phyloP scores from a whole-genome alignment of 2,329 filamentous ascomycete species.

The Penicillium sp. region DNA sequence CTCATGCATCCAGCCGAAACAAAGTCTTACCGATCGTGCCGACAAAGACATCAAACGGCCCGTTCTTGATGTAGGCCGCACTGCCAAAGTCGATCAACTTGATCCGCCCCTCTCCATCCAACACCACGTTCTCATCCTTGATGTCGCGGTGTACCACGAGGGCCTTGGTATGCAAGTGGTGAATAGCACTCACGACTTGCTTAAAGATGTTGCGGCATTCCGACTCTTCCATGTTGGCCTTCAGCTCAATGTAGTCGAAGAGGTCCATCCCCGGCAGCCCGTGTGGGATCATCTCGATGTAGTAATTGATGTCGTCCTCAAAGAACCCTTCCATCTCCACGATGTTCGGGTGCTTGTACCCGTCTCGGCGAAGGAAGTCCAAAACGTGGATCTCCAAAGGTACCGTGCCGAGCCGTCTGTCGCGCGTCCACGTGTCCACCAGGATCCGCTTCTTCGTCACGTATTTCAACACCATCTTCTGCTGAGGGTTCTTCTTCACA shows the following conservation, averaged over 20 bases:
- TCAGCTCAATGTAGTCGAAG: conserved; percentile 97
- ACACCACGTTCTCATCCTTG: conserved; percentile 96
- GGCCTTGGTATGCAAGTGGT: conserved; percentile 87
- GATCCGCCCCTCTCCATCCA: conserved; percentile 92
- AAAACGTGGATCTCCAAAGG: conserved; percentile 96
- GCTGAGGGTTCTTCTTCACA: conserved; percentile 70
- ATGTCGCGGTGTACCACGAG: conserved; percentile 95
- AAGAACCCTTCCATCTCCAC: conserved; percentile 70
- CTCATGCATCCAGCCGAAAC: not conserved
- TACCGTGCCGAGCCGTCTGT: conserved; percentile 87
- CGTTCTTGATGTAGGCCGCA: conserved; percentile 96
- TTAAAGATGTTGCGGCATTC: conserved; percentile 94
- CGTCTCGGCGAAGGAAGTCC: conserved; percentile 80
- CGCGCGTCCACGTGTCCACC: conserved; percentile 96
- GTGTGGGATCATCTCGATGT: conserved; percentile 95
- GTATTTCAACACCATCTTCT: conserved; percentile 93
- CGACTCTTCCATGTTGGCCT: conserved; percentile 91
- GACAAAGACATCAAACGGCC: conserved; percentile 97
- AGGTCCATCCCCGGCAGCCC: conserved; percentile 96
- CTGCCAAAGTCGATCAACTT: conserved; percentile 98
- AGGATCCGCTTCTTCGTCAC: conserved; percentile 95
- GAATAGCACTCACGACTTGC: conserved; percentile 84
- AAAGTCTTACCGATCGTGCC: conserved; percentile 82
- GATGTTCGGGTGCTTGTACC: conserved; percentile 63
- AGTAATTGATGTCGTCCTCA: conserved; percentile 74